A percentile compares a stretch with the other conserved stretches of the same genome.
Conservation (phyloP, 768 basidiomycete genomes). For the Leccinum variicolor region DNA sequence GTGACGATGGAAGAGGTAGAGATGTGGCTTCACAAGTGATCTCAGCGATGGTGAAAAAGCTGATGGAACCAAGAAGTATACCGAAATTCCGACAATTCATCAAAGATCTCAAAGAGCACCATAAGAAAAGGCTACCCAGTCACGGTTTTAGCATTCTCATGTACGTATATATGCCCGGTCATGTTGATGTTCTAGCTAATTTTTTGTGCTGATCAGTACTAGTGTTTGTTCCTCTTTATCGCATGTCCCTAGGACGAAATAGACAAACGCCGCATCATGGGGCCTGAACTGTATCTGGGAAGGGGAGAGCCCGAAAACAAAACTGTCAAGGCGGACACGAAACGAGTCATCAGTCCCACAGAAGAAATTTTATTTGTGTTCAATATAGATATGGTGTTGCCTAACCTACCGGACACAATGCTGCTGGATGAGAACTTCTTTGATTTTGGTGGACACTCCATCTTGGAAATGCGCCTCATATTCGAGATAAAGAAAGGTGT, state of each 20-base stretch:
- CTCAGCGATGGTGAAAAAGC: constrained; percentile 44
- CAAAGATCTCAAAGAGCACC: constrained; percentile 89
- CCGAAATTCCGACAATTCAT: constrained; percentile 83
- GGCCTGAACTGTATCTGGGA: no score
- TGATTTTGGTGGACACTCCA: constrained; percentile 97
- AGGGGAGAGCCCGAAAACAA: constrained; percentile 37
- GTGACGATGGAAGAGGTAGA: no score
- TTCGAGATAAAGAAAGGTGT: constrained; percentile 92
- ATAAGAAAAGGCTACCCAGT: constrained; percentile 92
- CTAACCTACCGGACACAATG: constrained; percentile 73
- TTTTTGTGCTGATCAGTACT: constrained; percentile 25
- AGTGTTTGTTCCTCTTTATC: constrained; percentile 89
- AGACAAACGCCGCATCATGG: constrained; percentile 81
- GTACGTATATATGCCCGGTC: constrained; percentile 44
- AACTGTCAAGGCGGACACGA: constrained; percentile 25
- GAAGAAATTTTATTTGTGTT: constrained; percentile 66
- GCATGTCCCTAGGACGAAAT: constrained; percentile 99
- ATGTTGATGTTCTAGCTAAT: constrained; percentile 2
- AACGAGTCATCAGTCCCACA: constrained; percentile 54
- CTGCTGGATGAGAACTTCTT: constrained; percentile 95
- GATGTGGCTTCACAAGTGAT: constrained; percentile 62
- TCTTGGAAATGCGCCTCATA: constrained; percentile 93
- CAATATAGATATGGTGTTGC: constrained; percentile 70
- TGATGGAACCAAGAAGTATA: constrained; percentile 68
- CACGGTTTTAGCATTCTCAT: constrained; percentile 78